phyloP scores from a whole-genome alignment of 1,139 yeast species.

The Hanseniaspora gamundiae region DNA sequence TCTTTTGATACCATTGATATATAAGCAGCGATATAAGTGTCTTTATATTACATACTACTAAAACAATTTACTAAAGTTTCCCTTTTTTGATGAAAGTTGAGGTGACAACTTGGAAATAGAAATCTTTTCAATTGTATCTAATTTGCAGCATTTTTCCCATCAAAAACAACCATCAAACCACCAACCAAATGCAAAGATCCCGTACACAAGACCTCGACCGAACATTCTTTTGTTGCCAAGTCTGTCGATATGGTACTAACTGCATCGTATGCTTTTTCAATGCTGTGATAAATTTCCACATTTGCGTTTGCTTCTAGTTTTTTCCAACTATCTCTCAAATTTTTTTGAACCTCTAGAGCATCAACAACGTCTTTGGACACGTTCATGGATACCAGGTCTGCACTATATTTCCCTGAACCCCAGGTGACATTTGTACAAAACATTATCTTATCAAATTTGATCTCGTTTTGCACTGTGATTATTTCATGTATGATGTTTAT shows the following conservation, averaged over 20 bases:
- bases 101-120: too few species aligned
- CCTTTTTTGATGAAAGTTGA: too few species aligned
- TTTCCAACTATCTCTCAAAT: conserved; percentile 59
- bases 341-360: conserved; percentile 67
- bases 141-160: conserved; percentile 21
- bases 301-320: conserved; percentile 34
- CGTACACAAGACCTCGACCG: conserved; percentile 72
- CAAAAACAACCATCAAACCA: conserved; percentile 78
- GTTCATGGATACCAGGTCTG: conserved; percentile 77
- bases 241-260: conserved; percentile 16
- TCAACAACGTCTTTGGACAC: conserved; percentile 70
- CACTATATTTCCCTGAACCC: conserved; percentile 68
- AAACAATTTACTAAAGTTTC: too few species aligned
- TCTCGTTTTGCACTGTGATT: conserved; percentile 20
- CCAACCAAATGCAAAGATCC: conserved; percentile 94
- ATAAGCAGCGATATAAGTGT: too few species aligned
- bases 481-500: conserved; percentile 40
- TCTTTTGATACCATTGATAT: too few species aligned
- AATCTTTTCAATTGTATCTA: not conserved
- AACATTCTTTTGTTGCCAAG: conserved; percentile 30
- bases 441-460: conserved; percentile 58
- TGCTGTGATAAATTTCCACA: conserved; percentile 53
- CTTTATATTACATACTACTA: too few species aligned
- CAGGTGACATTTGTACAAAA: conserved; percentile 91
- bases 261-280: conserved; percentile 51